Conservation (phyloP, 495 filamentous ascomycete genomes). For the Cercophora newfieldiana region DNA sequence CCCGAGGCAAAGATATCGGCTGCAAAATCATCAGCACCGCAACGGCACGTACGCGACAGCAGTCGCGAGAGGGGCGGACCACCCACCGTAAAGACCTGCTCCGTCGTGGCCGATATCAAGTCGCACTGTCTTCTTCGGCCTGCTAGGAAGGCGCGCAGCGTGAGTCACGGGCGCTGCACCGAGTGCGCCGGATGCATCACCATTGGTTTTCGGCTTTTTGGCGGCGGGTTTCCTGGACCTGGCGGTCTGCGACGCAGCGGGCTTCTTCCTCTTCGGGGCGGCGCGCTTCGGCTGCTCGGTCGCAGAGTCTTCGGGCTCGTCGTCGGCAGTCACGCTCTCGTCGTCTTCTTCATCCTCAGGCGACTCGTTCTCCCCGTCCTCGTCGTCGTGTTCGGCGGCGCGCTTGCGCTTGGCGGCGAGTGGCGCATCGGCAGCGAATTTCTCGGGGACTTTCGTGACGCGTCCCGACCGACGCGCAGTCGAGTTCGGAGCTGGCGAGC, state of each 20-base stretch:
- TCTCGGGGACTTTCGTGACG: slow-evolving; percentile 69
- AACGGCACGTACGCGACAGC: background rate
- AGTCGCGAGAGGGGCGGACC: background rate
- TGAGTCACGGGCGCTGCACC: slow-evolving; percentile 25
- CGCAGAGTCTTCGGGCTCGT: slow-evolving; percentile 45
- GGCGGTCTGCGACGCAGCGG: slow-evolving; percentile 40
- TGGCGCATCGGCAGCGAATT: slow-evolving; percentile 56
- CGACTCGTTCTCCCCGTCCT: slow-evolving; percentile 56
- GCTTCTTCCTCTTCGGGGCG: slow-evolving; percentile 30
- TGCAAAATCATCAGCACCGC: slow-evolving; percentile 41
- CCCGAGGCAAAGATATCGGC: slow-evolving; percentile 80
- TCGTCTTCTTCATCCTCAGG: slow-evolving; percentile 52
- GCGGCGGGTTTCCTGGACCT: slow-evolving; percentile 58
- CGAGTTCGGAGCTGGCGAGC: slow-evolving; percentile 47
- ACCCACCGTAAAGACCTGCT: slow-evolving; percentile 76
- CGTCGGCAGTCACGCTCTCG: slow-evolving; percentile 48
- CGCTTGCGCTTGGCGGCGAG: slow-evolving; percentile 56
- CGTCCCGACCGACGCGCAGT: slow-evolving; percentile 76
- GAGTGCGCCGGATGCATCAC: slow-evolving; percentile 42
- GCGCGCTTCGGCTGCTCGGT: slow-evolving; percentile 41
- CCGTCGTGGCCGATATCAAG: slow-evolving; percentile 54
- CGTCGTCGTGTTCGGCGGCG: slow-evolving; percentile 48
- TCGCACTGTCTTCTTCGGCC: slow-evolving; percentile 60
- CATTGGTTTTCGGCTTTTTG: slow-evolving; percentile 78
- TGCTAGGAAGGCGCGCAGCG: slow-evolving; percentile 56